These are phyloP conservation scores for Talaromyces piceae DNA, from an alignment of 2,329 filamentous ascomycete species.

Conservation along the genomic window DNA sequence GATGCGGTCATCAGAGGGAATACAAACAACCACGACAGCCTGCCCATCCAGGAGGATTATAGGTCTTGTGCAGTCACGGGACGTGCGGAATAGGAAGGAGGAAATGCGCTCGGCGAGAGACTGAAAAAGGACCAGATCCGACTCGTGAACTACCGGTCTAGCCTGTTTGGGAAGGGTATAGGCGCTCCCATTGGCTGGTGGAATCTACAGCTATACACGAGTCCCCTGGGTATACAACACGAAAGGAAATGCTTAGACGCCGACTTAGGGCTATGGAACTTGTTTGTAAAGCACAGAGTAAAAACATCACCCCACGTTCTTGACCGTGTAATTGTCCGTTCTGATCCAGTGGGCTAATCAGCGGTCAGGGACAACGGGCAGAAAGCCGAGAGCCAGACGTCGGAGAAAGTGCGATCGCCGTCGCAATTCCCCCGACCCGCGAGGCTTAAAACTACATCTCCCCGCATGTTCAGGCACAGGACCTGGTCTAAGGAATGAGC, in stretches of 20 bases:
- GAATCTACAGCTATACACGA: not conserved
- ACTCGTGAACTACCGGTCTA: not conserved
- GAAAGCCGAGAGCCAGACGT: not conserved
- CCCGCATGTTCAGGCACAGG: not conserved
- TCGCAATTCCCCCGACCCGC: not conserved
- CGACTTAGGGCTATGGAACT: too few species aligned
- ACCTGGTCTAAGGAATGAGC: too few species aligned
- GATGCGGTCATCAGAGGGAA: not conserved
- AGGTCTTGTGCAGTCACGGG: conserved; percentile 11
- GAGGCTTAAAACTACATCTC: not conserved
- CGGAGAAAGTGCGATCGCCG: conserved; percentile 9
- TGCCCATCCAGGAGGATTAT: too few species aligned
- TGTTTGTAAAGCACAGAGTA: too few species aligned
- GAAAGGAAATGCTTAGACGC: too few species aligned
- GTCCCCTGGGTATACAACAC: too few species aligned
- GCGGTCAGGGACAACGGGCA: not conserved
- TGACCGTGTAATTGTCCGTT: not conserved
- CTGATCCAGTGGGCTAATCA: not conserved
- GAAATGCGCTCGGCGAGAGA: not conserved
- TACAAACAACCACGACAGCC: not conserved
- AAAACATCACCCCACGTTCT: too few species aligned
- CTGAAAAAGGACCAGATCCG: not conserved
- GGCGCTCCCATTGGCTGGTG: not conserved
- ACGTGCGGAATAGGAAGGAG: conserved; percentile 4
- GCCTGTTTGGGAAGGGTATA: not conserved